Evolutionary conservation across 805 yeast genomes (phyloP), one percentile per base, ranked within the genome.

Genomic region (Teunomyces atbi): DNA sequence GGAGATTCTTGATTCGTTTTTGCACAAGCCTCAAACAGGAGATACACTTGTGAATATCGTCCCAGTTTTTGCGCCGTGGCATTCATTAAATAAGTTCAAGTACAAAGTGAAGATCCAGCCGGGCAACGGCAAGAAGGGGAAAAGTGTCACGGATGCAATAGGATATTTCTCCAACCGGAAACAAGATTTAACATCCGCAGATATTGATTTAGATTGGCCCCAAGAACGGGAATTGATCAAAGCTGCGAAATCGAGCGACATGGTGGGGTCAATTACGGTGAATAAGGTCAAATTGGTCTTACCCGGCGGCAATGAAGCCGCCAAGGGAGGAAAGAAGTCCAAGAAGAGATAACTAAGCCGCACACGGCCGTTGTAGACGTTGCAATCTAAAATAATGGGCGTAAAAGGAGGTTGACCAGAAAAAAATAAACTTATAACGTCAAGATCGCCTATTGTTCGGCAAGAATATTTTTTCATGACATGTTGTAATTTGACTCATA

Each of bases 41-140:
- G 96, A 87, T 58, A 67, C 58, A 2, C 68, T 87, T 8, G 57
- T 73, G 8, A 87, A 82, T 47, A 81, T 86, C 5, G 77, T 92
- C 10, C 95, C 97, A 0, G 82, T 89, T 15, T 92, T 90, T 74
- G 97, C 94, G 0, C 99, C 99, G 2, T 94, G 97, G 96, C 66
- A 79, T 10, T 77, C 97, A 0, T 63, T 94, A 52, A 76, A 71
- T 48, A 86, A 86, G 60, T 80, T 76, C 63, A 83, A 86, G 58
- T 90, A 87, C 66, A 89, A 89, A 61, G 84, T 88, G 29, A 92
- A 92, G 62, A 66, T 92, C 26, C 87, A 83, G 54, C 91, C 96
- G 0, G 88, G 88, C 2, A 72, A 77, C 23, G 82, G 83, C 21
- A 94, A 94, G 62, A 91, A 92, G 61, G 96, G 97, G 2, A 94